Conservation (phyloP, 1,139 yeast genomes). For the Yamadazyma atlantica region DNA sequence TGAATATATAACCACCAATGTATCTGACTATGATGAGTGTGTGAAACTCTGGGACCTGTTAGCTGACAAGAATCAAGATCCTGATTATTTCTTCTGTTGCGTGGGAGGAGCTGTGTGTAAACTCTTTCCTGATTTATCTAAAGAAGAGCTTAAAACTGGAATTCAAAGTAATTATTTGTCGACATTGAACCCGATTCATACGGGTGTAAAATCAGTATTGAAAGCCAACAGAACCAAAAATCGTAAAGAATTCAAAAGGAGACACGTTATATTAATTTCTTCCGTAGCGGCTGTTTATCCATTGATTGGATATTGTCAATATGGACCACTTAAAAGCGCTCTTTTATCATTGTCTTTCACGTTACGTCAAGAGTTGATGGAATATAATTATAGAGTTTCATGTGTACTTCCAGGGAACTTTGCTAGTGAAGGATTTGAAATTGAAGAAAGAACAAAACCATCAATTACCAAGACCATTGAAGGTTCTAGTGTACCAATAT, state of each 20-base stretch:
- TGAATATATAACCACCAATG: conserved; percentile 62
- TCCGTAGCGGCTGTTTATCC: conserved; percentile 84
- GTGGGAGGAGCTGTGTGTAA: conserved; percentile 89
- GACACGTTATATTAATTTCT: conserved; percentile 75
- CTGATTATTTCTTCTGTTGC: conserved; percentile 79
- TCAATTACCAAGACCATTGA: conserved; percentile 78
- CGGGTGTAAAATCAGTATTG: conserved; percentile 45
- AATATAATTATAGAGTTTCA: conserved; percentile 61
- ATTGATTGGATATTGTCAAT: conserved; percentile 86
- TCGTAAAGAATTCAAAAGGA: conserved; percentile 22
- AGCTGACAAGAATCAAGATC: conserved; percentile 31
- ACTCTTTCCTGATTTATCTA: conserved; percentile 65
- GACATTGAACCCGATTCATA: conserved; percentile 68
- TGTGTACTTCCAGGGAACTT: conserved; percentile 86
- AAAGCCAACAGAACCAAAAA: conserved; percentile 7
- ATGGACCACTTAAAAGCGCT: conserved; percentile 89
- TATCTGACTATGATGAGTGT: conserved; percentile 56
- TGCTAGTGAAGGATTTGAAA: conserved; percentile 79
- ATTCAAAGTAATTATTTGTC: conserved; percentile 71
- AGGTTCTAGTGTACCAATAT: conserved; percentile 75
- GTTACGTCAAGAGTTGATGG: conserved; percentile 76
- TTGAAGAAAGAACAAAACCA: conserved; percentile 86
- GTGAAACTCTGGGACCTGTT: conserved; percentile 31
- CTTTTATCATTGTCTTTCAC: conserved; percentile 71
- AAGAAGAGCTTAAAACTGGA: conserved; percentile 59